Evolutionary conservation across 2,329 filamentous ascomycete species (phyloP).

Genomic region (Claviceps purpurea): DNA sequence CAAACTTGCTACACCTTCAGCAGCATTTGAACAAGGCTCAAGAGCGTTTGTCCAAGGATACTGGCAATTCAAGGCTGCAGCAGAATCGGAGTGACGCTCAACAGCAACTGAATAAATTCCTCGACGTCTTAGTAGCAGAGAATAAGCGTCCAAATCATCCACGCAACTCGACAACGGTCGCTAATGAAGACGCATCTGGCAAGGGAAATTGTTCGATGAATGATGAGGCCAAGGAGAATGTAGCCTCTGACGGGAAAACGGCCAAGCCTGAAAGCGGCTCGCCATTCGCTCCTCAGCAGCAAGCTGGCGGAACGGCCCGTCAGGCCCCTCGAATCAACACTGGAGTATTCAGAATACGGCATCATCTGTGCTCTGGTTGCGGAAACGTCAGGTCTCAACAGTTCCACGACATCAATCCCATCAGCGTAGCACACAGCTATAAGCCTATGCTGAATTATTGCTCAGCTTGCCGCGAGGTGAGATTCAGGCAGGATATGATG

Average conservation of each 20-base stretch:
- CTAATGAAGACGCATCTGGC: background rate
- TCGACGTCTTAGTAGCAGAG: constrained; percentile 10
- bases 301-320: background rate
- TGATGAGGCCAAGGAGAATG: constrained; percentile 1
- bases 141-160: background rate
- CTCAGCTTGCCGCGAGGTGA: constrained; percentile 18
- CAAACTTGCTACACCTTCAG: constrained; percentile 15
- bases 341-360: constrained; percentile 11
- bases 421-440: constrained; percentile 7
- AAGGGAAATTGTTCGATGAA: constrained; percentile 7
- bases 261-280: background rate
- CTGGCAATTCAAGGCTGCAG: constrained; percentile 12
- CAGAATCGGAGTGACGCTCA: constrained; percentile 15
- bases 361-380: constrained; percentile 24
- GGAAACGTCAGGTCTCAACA: constrained; percentile 20
- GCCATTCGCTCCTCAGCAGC: background rate
- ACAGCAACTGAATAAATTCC: constrained; percentile 14
- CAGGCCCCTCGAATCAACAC: constrained; percentile 4
- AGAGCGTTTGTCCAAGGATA: constrained; percentile 12
- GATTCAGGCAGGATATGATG: constrained; percentile 11
- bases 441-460: constrained; percentile 22
- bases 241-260: background rate
- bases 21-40: constrained; percentile 14
- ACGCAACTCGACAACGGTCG: background rate
- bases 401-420: constrained; percentile 23